Evolutionary conservation across 805 yeast genomes (phyloP), one percentile per base, ranked within the genome.

Genomic region (Lipomyces spencermartinsiae): DNA sequence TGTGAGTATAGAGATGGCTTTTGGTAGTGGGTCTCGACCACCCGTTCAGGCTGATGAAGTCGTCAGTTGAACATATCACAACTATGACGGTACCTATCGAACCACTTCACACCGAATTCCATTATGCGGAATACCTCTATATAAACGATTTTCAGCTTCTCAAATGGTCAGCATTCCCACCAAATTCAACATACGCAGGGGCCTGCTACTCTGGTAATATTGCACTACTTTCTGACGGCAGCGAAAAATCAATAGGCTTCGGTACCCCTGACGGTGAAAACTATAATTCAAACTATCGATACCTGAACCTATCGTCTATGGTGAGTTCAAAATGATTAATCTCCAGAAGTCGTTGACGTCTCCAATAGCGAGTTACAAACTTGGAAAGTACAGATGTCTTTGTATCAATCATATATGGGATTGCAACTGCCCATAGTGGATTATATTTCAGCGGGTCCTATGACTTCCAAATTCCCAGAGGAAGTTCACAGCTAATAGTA

Each of bases 291-390:
- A 56, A 56, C 59, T 56, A 56, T 56, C 59, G 59, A 56, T 56
- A 56, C 16, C 3, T 56, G 59, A 56, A 56, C 39, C 59, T 56
- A 16, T 56, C 59, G 10, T 56, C 59, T 25, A 56, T 56, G 59
- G 59, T 56, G 59, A 56, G 59, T 56, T 9, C 19, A 14, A 56
- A 34, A 4, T 3, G 12, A 56, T 25, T n/a, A n/a, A 22, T n/a
- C 16, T 7, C 54, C 29, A 10, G 54, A 14, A 16, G 54, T 56
- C 39, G 19, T 35, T 56, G 59, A 29, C 29, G 16, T 29, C 22
- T 29, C 59, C 12, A 56, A 34, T 19, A 56, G 59, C 59, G 59
- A 56, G 59, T 56, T 56, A 56, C 59, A 1, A 56, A 56, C 22
- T 35, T 56, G 10, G 59, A 56, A 34, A n/a, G 12, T n/a, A 56